Evolutionary conservation across 768 basidiomycete species (phyloP), one percentile per base, ranked within the genome.

Genomic region (Kwoniella mangroviensis): DNA sequence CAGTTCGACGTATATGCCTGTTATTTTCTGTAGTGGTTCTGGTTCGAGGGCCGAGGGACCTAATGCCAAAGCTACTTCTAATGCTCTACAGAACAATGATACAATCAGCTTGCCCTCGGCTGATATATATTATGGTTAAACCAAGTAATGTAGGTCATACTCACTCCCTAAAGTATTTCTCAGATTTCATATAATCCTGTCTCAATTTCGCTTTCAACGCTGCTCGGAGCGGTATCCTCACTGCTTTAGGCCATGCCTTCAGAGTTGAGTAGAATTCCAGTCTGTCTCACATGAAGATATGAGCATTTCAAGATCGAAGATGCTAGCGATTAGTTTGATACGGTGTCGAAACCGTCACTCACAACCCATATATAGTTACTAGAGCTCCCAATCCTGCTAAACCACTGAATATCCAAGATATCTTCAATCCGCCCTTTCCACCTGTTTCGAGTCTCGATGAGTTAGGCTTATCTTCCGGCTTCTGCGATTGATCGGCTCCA

Each of bases 291-390:
- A 24, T 9, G 42, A 54, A 10, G 51, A 24, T 52, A 45, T 41
- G 19, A n/a, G 13, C 34, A 42, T 40, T 42, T 42, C 10, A 12
- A 12, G n/a, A 51, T 24, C 19, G 45, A 49, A 5, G 12, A 15
- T 19, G 19, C 19, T 19, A 49, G 19, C 12, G 6, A 17, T 49
- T 3, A 49, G 15, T 15, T 13, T 17, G 58, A 42, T 13, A 49
- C 5, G 45, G 45, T 34, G 15, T 49, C 45, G 5, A 2, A 43
- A 34, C 24, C 51, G 22, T 7, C 34, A 77, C 81, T 69, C 58
- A 80, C 79, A 82, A 63, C 7, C 79, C 81, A 66, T 82, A 82
- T n/a, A 77, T 82, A 1, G 81, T 82, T 1, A 80, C 78, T 13
- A 82, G 72, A 22, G 80, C 49, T 19, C 81, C 79, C 4, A 82